A percentile compares a stretch with the other conserved stretches of the same genome.
These are phyloP conservation scores for Phytophthora palmivora DNA, from an alignment of 352 stramenopile genomes.

Conservation along the genomic window DNA sequence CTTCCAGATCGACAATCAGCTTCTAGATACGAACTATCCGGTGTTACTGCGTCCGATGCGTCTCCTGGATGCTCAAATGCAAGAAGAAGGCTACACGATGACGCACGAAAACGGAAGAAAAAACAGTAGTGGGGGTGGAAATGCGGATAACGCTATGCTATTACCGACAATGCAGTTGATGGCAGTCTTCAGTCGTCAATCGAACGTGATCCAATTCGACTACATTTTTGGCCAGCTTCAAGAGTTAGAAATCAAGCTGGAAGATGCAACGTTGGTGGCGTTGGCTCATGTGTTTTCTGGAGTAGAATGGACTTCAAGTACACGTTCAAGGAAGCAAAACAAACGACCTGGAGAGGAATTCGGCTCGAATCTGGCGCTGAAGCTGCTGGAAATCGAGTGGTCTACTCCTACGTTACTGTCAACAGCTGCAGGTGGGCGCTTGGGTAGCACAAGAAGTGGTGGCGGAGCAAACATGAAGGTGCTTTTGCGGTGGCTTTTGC, in stretches of 20 bases:
- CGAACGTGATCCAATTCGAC: slow-evolving; percentile 80
- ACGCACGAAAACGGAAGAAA: slow-evolving; percentile 31
- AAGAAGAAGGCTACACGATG: slow-evolving; percentile 58
- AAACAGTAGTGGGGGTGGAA: slow-evolving; percentile 8
- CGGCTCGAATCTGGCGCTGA: slow-evolving; percentile 59
- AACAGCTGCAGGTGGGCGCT: slow-evolving; percentile 32
- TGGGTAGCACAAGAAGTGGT: slow-evolving; percentile 39
- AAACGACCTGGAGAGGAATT: slow-evolving; percentile 28
- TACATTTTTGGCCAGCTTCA: slow-evolving; percentile 90
- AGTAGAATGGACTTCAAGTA: slow-evolving; percentile 59
- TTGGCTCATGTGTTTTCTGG: slow-evolving; percentile 79
- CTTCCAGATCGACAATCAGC: slow-evolving; percentile 87
- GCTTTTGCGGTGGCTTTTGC: slow-evolving; percentile 75
- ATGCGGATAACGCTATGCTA: slow-evolving; percentile 41
- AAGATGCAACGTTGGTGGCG: slow-evolving; percentile 81
- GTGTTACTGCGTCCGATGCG: slow-evolving; percentile 79
- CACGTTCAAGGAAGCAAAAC: slow-evolving; percentile 36
- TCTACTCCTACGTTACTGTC: slow-evolving; percentile 55
- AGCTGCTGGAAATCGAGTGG: slow-evolving; percentile 66
- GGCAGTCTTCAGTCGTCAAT: slow-evolving; percentile 70
- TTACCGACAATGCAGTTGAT: slow-evolving; percentile 86
- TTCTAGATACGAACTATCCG: slow-evolving; percentile 86
- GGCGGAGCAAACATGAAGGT: slow-evolving; percentile 75
- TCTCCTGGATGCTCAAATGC: slow-evolving; percentile 68
- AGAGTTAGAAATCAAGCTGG: slow-evolving; percentile 87